A percentile compares a stretch with the other conserved stretches of the same genome.
These are phyloP conservation scores for Laetiporus sulphureus DNA, from an alignment of 1,284 basidiomycete genomes.

Conservation along the genomic window DNA sequence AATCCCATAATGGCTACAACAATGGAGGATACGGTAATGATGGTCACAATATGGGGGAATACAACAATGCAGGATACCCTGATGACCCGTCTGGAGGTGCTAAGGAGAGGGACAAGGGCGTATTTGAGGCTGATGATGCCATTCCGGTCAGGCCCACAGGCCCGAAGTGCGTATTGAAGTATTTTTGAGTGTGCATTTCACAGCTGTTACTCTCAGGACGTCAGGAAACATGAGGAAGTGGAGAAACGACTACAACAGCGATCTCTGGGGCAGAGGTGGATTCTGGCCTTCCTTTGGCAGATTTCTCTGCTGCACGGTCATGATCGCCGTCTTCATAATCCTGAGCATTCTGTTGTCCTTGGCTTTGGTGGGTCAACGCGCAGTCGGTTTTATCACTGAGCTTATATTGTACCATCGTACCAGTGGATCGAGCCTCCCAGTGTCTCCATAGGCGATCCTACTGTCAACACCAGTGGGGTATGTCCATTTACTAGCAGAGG, in stretches of 20 bases:
- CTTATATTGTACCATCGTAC: too few relatives aligned
- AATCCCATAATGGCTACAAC: constrained; percentile 41
- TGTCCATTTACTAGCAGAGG: too few relatives aligned
- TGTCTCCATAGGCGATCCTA: constrained; percentile 50
- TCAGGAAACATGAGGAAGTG: constrained; percentile 32
- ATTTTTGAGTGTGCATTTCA: not conserved
- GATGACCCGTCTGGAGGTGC: constrained; percentile 31
- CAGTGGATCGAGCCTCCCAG: constrained; percentile 81
- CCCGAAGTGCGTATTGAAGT: constrained; percentile 11
- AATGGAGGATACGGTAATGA: constrained; percentile 35
- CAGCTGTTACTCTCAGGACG: constrained; percentile 12
- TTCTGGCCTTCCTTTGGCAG: constrained; percentile 50
- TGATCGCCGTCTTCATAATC: constrained; percentile 58
- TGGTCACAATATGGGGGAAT: constrained; percentile 22
- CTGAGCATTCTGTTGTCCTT: constrained; percentile 68
- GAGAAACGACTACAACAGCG: constrained; percentile 49
- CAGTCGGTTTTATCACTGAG: too few relatives aligned
- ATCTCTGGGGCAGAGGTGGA: constrained; percentile 58
- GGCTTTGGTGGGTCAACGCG: constrained; percentile 49
- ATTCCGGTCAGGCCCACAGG: constrained; percentile 11
- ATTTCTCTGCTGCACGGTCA: constrained; percentile 65
- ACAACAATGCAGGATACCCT: constrained; percentile 29
- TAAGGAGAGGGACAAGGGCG: constrained; percentile 17
- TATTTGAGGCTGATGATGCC: constrained; percentile 18
- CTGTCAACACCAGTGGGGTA: constrained; percentile 31